Percentiles rank a stretch among this genome's conserved stretches.
Conservation (phyloP, 208 protist genomes). For the Wallacemonas sp. region DNA sequence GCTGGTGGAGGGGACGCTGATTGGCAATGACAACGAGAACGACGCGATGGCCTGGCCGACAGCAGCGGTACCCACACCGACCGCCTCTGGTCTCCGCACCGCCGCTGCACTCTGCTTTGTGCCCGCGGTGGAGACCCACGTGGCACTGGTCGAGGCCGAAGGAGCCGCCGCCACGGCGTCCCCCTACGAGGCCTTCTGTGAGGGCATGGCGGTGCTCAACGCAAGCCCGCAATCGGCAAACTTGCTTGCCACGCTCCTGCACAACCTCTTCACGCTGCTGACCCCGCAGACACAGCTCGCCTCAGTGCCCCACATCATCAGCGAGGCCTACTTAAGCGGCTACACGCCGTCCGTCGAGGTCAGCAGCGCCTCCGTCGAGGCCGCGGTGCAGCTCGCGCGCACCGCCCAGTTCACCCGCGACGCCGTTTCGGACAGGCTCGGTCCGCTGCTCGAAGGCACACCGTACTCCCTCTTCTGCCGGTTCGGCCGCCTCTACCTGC, state of each 20-base stretch:
- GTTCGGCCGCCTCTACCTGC: slow-evolving; percentile 65
- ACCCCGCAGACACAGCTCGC: slow-evolving; percentile 8
- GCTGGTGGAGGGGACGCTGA: slow-evolving; percentile 2
- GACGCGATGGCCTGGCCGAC: slow-evolving; percentile 4
- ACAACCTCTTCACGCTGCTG: slow-evolving; percentile 16
- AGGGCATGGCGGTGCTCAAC: slow-evolving; percentile 30
- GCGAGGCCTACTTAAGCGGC: slow-evolving; percentile 55
- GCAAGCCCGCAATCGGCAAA: slow-evolving; percentile 25
- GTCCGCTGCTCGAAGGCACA: not conserved
- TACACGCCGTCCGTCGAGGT: slow-evolving; percentile 42
- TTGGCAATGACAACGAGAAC: slow-evolving; percentile 12
- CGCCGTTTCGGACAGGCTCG: not conserved
- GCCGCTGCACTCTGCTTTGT: slow-evolving; percentile 8
- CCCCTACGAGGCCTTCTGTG: slow-evolving; percentile 17
- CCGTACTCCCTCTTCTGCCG: slow-evolving; percentile 40
- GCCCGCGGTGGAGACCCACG: not conserved
- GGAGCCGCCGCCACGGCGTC: not conserved
- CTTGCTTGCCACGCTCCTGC: slow-evolving; percentile 31
- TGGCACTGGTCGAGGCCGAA: not conserved
- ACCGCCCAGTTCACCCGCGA: not conserved
- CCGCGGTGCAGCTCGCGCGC: slow-evolving; percentile 26
- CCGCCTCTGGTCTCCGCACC: not conserved
- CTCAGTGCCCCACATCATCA: slow-evolving; percentile 41
- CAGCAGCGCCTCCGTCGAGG: slow-evolving; percentile 13
- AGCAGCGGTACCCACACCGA: not conserved